Conservation (phyloP, 148 eudicot species). For the Chenopodium quinoa region DNA sequence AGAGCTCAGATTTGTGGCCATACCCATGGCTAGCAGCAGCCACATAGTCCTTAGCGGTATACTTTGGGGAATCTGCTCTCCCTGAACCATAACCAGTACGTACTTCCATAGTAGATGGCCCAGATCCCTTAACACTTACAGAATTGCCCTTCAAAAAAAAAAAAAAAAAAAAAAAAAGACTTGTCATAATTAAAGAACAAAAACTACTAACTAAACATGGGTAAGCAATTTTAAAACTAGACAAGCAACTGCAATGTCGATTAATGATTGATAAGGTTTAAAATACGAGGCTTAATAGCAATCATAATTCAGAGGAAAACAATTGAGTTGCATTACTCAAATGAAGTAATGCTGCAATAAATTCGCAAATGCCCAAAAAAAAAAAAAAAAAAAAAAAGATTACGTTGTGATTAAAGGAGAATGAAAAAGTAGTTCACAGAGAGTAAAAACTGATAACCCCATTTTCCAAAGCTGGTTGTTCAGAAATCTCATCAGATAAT, state of each 20-base stretch:
- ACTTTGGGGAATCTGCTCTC: constrained; percentile 69
- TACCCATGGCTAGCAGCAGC: constrained; percentile 65
- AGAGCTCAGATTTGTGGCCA: constrained; percentile 63
- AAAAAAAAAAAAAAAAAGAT: too few relatives aligned
- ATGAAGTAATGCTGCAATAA: too few relatives aligned
- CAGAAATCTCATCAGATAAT: not conserved
- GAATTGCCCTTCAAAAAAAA: constrained; percentile 44
- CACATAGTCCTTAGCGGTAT: constrained; percentile 51
- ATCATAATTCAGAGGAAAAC: not conserved
- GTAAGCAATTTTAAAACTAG: not conserved
- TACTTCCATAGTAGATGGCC: constrained; percentile 57
- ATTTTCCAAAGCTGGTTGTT: not conserved
- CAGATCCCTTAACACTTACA: constrained; percentile 54
- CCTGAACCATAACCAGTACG: constrained; percentile 54
- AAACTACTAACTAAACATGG: not conserved
- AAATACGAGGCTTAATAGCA: not conserved
- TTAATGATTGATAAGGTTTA: not conserved
- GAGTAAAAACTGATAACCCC: not conserved
- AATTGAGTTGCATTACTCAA: not conserved
- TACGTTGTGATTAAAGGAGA: too few relatives aligned
- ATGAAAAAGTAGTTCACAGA: not conserved
- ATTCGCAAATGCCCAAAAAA: too few relatives aligned
- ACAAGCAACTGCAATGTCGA: not conserved
- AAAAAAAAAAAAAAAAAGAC: not conserved
- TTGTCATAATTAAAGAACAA: not conserved